Evolutionary conservation across 2,329 filamentous ascomycete genomes (phyloP).

Genomic region (Cladobotryum mycophilum): DNA sequence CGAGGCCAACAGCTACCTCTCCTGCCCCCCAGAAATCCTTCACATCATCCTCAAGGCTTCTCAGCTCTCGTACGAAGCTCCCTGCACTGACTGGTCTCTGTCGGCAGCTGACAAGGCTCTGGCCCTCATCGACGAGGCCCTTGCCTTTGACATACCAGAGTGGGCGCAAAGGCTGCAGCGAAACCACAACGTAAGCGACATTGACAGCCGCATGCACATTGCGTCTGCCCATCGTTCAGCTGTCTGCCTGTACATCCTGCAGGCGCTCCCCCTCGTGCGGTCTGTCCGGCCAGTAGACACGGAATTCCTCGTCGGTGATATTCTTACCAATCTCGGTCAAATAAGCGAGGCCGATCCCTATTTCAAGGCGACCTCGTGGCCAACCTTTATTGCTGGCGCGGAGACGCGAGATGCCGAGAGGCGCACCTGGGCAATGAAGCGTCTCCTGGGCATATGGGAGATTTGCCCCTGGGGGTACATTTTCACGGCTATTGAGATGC

Average conservation of each 20-base stretch:
- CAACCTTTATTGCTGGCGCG: slow-evolving; percentile 51
- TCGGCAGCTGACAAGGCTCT: slow-evolving; percentile 31
- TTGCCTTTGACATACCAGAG: slow-evolving; percentile 34
- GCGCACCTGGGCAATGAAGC: slow-evolving; percentile 46
- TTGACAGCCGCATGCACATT: slow-evolving; percentile 37
- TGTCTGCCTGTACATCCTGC: slow-evolving; percentile 41
- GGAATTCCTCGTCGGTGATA: slow-evolving; percentile 41
- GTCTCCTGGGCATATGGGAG: slow-evolving; percentile 38
- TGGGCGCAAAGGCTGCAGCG: slow-evolving; percentile 37
- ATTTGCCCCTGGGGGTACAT: slow-evolving; percentile 46
- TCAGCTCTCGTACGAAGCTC: slow-evolving; percentile 35
- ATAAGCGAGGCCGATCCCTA: slow-evolving; percentile 43
- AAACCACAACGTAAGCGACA: slow-evolving; percentile 30
- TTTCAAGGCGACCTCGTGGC: slow-evolving; percentile 57
- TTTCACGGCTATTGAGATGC: slow-evolving; percentile 42
- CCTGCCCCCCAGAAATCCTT: slow-evolving; percentile 37
- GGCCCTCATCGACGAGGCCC: slow-evolving; percentile 34
- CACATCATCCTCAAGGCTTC: slow-evolving; percentile 40
- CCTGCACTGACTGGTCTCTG: slow-evolving; percentile 25
- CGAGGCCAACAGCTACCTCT: slow-evolving; percentile 37
- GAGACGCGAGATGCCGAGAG: slow-evolving; percentile 43
- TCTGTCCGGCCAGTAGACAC: slow-evolving; percentile 33
- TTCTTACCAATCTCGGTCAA: slow-evolving; percentile 43
- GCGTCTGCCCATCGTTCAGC: slow-evolving; percentile 42
- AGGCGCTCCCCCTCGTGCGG: slow-evolving; percentile 34